Base-by-base conservation (phyloP, 2,329 filamentous ascomycete genomes). In the Ophiocordyceps polyrhachis-furcata region DNA sequence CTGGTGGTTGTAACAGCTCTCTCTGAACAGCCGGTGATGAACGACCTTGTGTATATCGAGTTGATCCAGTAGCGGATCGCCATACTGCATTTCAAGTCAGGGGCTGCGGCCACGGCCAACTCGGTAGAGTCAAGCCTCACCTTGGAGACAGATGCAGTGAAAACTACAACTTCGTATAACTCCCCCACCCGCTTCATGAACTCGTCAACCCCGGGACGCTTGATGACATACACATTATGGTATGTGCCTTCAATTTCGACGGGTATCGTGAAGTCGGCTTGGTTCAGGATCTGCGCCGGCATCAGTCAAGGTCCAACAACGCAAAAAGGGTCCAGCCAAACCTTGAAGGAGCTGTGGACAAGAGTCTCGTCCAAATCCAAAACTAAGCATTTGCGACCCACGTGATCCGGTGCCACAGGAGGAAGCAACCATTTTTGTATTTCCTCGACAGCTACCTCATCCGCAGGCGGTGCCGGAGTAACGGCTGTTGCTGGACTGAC, bases 111-210 rank as follows among this genome's bases (percentile, higher is more conserved):
- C 8, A 32, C 42, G 8, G 20, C 13, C 15, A 29, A 20, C 43
- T 5, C 6, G 31, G 6, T 19, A 13, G 35, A 17, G 7, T 19
- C 31, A 2, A 15, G 19, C 20, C 57, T 52, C 66, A 88, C 86
- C 76, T 98, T 98, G 38, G 91, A 95, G 44, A 98, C 91, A 9
- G 91, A 98, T 44, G 91, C 91, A 38, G 91, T 98, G 60, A 98
- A 98, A 41, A 98, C 89, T 23, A 98, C 91, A 43, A 98, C 89
- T 66, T 98, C 91, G 57, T 96, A 98, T 43, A 98, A 71, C 64
- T 98, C 91, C 43, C 91, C 91, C 32, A 98, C 88, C 48, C 91
- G 74, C 70, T 96, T 96, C 86, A 98, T 95, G 64, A 98, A 98
- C 51, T 93, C 81, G 59, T 98, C 91, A 19, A 98, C 91, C 45